Percentiles rank a stretch among this genome's conserved stretches.
Conservation (phyloP, 805 yeast genomes). For the Blastobotrys chiropterorum region DNA sequence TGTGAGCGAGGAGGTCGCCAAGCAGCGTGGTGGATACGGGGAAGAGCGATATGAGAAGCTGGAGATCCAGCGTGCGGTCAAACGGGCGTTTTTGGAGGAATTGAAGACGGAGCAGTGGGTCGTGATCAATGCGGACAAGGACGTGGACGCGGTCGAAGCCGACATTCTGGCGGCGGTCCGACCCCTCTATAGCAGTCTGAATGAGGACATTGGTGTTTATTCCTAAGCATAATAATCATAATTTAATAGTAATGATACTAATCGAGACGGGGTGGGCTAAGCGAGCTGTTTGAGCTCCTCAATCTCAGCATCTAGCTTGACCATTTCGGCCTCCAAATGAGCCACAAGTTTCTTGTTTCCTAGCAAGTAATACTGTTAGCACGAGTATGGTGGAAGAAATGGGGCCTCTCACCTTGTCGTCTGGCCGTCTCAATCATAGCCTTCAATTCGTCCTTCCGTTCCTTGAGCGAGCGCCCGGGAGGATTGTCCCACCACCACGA, state of each 20-base stretch:
- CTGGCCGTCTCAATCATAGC: not conserved
- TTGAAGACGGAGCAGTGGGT: not conserved
- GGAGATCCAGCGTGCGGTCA: conserved; percentile 68
- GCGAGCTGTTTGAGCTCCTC: not conserved
- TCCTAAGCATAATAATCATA: not conserved
- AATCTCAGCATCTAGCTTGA: not conserved
- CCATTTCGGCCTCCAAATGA: not conserved
- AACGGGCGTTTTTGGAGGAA: not conserved
- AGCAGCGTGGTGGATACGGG: conserved; percentile 75
- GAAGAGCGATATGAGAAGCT: conserved; percentile 82
- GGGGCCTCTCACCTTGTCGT: not conserved
- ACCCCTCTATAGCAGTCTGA: not conserved
- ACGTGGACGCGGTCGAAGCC: not conserved
- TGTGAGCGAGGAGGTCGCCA: conserved; percentile 41
- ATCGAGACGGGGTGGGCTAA: no score
- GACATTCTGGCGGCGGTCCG: not conserved
- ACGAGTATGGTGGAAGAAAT: no score
- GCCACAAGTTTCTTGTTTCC: not conserved
- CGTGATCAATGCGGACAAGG: not conserved
- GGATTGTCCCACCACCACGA: not conserved
- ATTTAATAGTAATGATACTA: no score
- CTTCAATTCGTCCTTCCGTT: not conserved
- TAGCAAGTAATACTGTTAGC: no score
- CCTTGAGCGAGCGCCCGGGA: not conserved
- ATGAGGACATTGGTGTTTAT: not conserved